Base-by-base conservation (phyloP, 176 grass and related monocot genomes). In the Ananas comosus region DNA sequence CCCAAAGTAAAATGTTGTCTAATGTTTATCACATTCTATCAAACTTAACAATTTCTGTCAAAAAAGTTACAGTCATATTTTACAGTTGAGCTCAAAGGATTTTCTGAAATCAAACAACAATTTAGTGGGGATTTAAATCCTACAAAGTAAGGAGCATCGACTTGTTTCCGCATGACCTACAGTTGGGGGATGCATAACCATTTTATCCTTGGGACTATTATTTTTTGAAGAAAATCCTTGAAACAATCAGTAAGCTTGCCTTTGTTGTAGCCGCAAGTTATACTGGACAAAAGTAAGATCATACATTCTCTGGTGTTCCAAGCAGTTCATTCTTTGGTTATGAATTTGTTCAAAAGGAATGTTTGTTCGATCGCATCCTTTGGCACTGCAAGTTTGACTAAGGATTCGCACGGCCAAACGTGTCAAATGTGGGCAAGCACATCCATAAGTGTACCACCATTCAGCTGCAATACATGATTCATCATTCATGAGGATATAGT, bases 381-480 rank as follows among this genome's bases (percentile, higher is more conserved):
- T 92, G 49, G 85, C 79, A 56, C 88, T 92, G 81, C 83, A 92
- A 56, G 92, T 92, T 83, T 96, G 92, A 64, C 86, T 91, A 67
- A 96, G 92, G 70, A 96, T 89, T 11, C 83, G 86, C n/a, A 90
- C 70, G 14, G 86, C 86, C 48, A 92, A 53, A 67, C 85, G 83
- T 71, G 80, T 89, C 70, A 96, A 76, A 81, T 90, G 87, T 61
- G 86, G 86, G 78, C 93, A 96, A 80, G 85, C 78, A 67, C 82
- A 83, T 66, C 92, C 92, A 74, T 96, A 88, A 1, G 81, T 96
- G 51, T 82, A 86, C 93, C 88, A 96, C 93, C 93, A 92, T 51
- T 92, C 89, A 87, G 88, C 93, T 96, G 68, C 67, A 80, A 18
- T 50, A 63, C 33, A 42, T 42, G 33, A 42, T 42, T 42, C 33